phyloP scores from a whole-genome alignment of 1,139 yeast species.

The Hyphopichia khmerensis region DNA sequence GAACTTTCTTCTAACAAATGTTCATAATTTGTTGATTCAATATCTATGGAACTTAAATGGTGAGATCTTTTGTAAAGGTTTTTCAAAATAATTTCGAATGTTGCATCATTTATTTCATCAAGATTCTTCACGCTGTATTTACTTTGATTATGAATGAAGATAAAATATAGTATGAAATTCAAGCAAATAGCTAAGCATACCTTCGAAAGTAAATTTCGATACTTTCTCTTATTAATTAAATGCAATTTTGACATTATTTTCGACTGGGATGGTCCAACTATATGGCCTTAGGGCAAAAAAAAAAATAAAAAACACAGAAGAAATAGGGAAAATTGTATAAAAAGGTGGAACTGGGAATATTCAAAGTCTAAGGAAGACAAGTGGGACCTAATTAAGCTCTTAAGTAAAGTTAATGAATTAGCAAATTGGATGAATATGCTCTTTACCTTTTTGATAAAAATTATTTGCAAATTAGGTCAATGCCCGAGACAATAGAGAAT shows the following conservation, averaged over 20 bases:
- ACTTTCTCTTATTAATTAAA: background rate
- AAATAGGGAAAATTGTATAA: no score
- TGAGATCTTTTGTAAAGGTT: conserved; percentile 1
- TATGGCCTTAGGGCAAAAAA: no score
- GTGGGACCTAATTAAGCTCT: no score
- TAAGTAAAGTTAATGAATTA: no score
- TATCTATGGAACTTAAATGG: background rate
- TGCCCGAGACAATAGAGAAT: no score
- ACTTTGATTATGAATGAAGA: background rate
- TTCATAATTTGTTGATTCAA: conserved; percentile 1
- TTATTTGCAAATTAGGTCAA: no score
- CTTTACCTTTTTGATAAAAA: no score
- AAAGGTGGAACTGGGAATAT: no score
- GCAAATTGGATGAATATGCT: no score
- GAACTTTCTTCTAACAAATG: background rate
- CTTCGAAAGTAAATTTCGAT: background rate
- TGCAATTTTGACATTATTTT: background rate
- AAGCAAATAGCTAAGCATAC: background rate
- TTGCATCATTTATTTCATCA: conserved; percentile 1
- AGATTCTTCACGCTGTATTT: background rate
- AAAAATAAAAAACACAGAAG: no score
- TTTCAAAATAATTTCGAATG: conserved; percentile 1
- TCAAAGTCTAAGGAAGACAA: no score
- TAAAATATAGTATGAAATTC: background rate
- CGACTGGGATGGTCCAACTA: no score